Evolutionary conservation across 805 yeast genomes (phyloP).

Genomic region (Debaryomyces castellii): DNA sequence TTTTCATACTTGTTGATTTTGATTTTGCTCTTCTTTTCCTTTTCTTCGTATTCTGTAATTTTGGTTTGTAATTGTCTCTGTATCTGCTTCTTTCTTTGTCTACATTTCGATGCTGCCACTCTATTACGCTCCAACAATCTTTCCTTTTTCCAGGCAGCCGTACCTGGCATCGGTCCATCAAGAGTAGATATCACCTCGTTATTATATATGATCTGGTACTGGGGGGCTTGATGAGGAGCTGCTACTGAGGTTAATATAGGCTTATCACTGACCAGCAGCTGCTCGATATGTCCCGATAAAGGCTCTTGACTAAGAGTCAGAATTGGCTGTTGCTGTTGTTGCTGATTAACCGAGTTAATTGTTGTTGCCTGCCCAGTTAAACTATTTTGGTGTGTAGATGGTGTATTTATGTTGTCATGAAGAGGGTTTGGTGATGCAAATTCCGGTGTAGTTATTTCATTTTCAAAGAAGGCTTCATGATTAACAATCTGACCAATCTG

Average conservation of each 20-base stretch:
- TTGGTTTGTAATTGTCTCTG: conserved; percentile 67
- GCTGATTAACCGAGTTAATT: neutral
- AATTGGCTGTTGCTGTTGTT: neutral
- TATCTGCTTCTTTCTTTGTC: conserved; percentile 67
- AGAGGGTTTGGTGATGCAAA: neutral
- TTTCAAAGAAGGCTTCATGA: conserved; percentile 26
- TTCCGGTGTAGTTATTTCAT: neutral
- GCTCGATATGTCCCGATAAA: neutral
- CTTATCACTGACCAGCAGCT: neutral
- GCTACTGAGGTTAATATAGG: conserved; percentile 9
- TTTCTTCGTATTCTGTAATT: conserved; percentile 46
- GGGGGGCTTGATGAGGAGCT: conserved; percentile 49
- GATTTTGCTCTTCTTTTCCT: conserved; percentile 31
- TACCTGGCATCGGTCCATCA: conserved; percentile 61
- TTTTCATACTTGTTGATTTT: conserved; percentile 21
- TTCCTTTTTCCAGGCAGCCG: conserved; percentile 67
- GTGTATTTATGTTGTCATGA: neutral
- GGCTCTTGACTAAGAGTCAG: neutral
- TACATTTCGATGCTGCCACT: conserved; percentile 68
- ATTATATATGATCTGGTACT: conserved; percentile 51
- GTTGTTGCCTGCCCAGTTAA: neutral
- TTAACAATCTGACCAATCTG: conserved; percentile 74
- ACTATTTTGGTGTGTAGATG: neutral
- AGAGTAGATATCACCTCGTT: conserved; percentile 56
- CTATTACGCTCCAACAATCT: conserved; percentile 60